Evolutionary conservation across 2,329 filamentous ascomycete species (phyloP).

Genomic region (Pochonia chlamydosporia): DNA sequence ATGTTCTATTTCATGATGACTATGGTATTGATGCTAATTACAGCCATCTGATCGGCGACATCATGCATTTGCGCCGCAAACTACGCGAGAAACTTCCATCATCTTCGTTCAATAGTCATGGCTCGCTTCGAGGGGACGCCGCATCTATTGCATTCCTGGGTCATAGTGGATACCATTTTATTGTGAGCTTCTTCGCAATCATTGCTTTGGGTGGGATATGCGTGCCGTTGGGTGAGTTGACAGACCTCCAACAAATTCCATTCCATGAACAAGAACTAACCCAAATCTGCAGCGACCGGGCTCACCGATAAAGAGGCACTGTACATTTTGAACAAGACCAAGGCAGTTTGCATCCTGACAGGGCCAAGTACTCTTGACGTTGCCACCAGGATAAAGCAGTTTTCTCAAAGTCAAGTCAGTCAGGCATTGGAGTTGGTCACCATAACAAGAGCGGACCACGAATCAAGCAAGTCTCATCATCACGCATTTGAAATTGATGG

Average conservation of each 20-base stretch:
- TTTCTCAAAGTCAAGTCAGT: no score
- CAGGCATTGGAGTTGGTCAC: no score
- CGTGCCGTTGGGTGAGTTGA: neutral
- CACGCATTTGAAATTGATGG: no score
- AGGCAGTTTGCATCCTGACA: neutral
- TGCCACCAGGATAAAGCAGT: neutral
- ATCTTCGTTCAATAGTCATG: neutral
- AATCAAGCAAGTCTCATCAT: no score
- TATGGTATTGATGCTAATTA: neutral
- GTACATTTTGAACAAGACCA: neutral
- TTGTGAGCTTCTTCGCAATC: neutral
- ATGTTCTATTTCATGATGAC: neutral
- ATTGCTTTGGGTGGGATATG: neutral
- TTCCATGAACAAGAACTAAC: neutral
- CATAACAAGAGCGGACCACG: no score
- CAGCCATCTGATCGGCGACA: neutral
- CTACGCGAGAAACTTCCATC: neutral
- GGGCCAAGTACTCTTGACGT: neutral
- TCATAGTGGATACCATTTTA: neutral
- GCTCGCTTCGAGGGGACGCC: neutral
- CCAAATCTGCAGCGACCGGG: neutral
- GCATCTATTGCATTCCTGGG: neutral
- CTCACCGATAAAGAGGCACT: neutral
- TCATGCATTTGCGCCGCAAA: neutral
- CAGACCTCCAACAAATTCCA: neutral